Evolutionary conservation across 306 rosid genomes (phyloP), one percentile per base, ranked within the genome.

Genomic region (Astragalus glycyphyllos): DNA sequence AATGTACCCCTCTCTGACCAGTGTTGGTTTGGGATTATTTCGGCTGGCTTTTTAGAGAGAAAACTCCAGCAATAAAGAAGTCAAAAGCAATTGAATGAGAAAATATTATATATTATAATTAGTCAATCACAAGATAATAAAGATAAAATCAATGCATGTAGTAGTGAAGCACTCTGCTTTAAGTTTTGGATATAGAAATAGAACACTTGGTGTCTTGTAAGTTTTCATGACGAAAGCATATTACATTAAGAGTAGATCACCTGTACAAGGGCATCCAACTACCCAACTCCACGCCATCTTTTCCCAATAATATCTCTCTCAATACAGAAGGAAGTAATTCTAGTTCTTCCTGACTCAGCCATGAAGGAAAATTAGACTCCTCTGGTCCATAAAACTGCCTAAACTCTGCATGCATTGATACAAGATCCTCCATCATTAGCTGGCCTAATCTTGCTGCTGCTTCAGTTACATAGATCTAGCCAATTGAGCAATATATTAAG

Each of bases 381-480:
- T 74, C 82, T 6, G 82, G 80, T 74, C 97, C 98, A 46, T 88
- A 90, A 73, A 88, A 83, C 84, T 88, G 89, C 77, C 85, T 90
- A 68, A 86, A 76, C 41, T 93, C 98, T 37, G 57, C 77, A 73
- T 93, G 97, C 92, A 84, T 85, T 44, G 89, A 77, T 71, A 90
- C 78, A 84, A 93, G 94, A 58, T 93, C 97, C 76, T 90, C 92
- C 97, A 93, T 84, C 96, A 93, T 81, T 80, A 93, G 81, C 80
- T 83, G 85, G 62, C 97, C 98, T 16, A 93, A 69, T 77, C 85
- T 88, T 23, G 87, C 78, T 1, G 98, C 57, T 68, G 90, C 97
- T 77, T 88, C 92, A 3, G 98, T 90, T 41, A 61, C 85, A 70
- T 86, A 93, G 72, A 92, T 84, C 98, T 90, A 79, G 51, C 53